Base-by-base conservation (phyloP, 192 early-diverging fungal species). In the Coemansia sp. region DNA sequence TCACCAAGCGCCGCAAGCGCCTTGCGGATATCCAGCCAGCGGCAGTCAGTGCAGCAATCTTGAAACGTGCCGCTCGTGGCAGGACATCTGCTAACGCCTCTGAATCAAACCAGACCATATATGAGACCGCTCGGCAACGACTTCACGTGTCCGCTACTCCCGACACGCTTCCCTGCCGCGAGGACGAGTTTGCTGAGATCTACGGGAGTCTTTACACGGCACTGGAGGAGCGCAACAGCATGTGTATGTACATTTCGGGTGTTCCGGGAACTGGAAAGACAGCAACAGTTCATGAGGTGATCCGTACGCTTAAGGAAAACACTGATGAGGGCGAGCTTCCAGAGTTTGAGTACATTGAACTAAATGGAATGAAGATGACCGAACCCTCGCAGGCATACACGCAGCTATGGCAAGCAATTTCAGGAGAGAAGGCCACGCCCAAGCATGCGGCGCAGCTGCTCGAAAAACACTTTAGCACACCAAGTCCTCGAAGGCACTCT, bases 211-310 rank as follows among this genome's bases (percentile, higher is more conserved):
- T 98, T 9, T 83, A 87, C 56, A 82, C 68, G 38, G 91, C 93
- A 0, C 81, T 97, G n/a, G 82, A 91, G 57, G 88, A 94, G 58
- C 70, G 88, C 40, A 84, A 74, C 13, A 93, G 94, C 42, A 85
- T 84, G 59, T 95, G 94, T 62, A 83, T 97, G 27, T 98, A 94
- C 66, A 91, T 99, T 19, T 95, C 94, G 22, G 95, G 94, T 5
- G 92, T 95, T 7, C 95, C 96, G 2, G 96, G 96, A 6, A 96
- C 94, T 2, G 96, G 96, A 39, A 99, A 99, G 70, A 99, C 96
- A 0, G 96, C 95, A 0, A 97, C 96, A 0, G 91, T 97, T 0
- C 78, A 85, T 23, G 88, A 90, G 57, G 92, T 92, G 0, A 86
- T 99, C 23, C 83, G 89, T 30, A 73, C 81, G 33, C 68, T 97